These are phyloP conservation scores for Colletotrichum sp. DNA, from an alignment of 2,329 filamentous ascomycete species.

Conservation along the genomic window DNA sequence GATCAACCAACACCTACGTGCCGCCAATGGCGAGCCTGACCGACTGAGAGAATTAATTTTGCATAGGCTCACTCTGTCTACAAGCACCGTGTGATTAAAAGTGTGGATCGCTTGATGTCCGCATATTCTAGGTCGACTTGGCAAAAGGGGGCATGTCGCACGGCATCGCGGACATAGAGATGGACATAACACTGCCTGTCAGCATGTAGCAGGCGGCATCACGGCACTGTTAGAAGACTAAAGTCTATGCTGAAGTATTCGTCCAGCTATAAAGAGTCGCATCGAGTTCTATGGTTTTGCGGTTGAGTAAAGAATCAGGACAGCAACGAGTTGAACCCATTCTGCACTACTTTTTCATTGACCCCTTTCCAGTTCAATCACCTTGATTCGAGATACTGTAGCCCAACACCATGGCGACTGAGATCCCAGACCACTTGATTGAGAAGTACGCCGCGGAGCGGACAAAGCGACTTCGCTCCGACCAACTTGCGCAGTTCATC, in stretches of 20 bases:
- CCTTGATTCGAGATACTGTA: accelerated
- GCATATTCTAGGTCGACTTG: neutral
- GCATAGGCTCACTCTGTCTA: neutral
- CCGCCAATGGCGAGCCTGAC: neutral
- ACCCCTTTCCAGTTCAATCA: neutral
- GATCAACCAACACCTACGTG: neutral
- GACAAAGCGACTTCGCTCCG: neutral
- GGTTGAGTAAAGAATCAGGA: neutral
- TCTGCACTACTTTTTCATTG: accelerated
- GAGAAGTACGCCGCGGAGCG: neutral
- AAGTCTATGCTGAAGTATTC: neutral
- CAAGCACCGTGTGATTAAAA: neutral
- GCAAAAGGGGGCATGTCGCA: neutral
- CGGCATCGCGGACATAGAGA: neutral
- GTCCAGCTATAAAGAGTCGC: neutral
- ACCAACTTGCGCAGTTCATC: neutral
- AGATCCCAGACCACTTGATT: neutral
- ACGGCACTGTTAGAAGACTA: neutral
- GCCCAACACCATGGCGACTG: neutral
- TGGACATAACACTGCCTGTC: neutral
- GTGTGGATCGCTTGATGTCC: neutral
- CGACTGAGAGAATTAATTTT: accelerated
- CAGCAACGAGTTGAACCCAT: neutral
- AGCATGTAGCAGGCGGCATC: neutral
- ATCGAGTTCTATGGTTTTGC: neutral